Evolutionary conservation across 2,329 filamentous ascomycete genomes (phyloP), one percentile per base, ranked within the genome.

Genomic region (Plenodomus lindquistii): DNA sequence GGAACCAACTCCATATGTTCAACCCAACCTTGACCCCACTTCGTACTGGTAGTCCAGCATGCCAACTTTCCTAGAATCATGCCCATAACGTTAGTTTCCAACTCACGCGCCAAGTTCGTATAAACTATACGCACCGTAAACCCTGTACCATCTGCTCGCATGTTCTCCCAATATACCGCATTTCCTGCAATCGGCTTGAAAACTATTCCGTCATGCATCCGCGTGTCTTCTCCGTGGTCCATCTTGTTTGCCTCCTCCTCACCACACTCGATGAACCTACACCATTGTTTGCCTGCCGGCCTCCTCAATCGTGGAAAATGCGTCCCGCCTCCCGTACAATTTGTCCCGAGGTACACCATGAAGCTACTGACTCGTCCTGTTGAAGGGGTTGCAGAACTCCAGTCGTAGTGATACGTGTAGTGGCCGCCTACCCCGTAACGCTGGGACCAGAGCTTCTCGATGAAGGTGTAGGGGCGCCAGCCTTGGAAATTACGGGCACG

Each of bases 1-100:
- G 79, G 65, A 78, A 80, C 82, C 82, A 85, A 67, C 79, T 84
- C 83, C 83, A 86, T 52, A 86, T 83, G 69, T 86, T 85, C 68
- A 85, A 66, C 0, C 83, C 83, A 47, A 85, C 76, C 72, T 86
- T 85, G 31, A 70, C 74, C 2, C 83, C 83, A 35, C 67, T 73
- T 40, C 69, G 67, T 0, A 86, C 82, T 8, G 83, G 82, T 60
- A 84, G 71, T 4, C 81, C 82, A 37, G 82, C 81, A 75, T 86
- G 83, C 75, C 82, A 82, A 24, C 80, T 82, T 67, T 85, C 81
- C 48, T 75, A 72, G n/a, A n/a, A n/a, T n/a, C n/a, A n/a, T n/a
- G n/a, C n/a, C n/a, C n/a, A n/a, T n/a, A n/a, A n/a, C n/a, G n/a
- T n/a, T n/a, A n/a, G n/a, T n/a, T n/a, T n/a, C n/a, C n/a, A n/a